Conservation (phyloP, 2,329 filamentous ascomycete genomes). For the Trichophyton rubrum region DNA sequence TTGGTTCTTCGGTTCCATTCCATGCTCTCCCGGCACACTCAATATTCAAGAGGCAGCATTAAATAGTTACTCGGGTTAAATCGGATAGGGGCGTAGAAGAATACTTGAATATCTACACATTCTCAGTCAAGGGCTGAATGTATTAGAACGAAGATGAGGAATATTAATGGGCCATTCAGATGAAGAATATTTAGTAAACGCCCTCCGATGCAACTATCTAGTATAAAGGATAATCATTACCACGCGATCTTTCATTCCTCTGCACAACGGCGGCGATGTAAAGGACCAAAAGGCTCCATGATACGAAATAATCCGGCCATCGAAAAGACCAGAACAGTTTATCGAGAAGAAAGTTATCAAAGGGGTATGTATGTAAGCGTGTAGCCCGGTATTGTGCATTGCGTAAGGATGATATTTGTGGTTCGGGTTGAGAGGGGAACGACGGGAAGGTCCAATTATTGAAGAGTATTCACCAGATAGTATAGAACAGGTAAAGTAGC, state of each 20-base stretch:
- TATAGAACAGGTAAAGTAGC: background rate
- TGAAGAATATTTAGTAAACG: background rate
- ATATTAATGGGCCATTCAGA: background rate
- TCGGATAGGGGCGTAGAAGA: too few relatives aligned
- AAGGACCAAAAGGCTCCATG: background rate
- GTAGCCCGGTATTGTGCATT: background rate
- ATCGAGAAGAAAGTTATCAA: background rate
- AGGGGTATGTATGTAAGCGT: background rate
- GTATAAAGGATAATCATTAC: background rate
- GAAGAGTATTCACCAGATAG: background rate
- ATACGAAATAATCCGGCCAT: background rate
- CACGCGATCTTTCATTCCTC: background rate
- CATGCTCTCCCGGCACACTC: background rate
- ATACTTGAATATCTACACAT: too few relatives aligned
- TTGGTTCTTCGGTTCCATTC: background rate
- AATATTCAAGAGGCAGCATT: background rate
- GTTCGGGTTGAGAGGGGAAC: background rate
- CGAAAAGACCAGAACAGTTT: background rate
- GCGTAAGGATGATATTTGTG: background rate
- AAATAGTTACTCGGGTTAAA: too few relatives aligned
- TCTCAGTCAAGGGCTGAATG: background rate
- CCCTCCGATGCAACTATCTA: conserved; percentile 1
- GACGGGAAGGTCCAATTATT: conserved; percentile 1
- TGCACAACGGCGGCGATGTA: background rate
- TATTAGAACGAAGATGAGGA: background rate